Conservation (phyloP, 495 filamentous ascomycete genomes). For the Tricharina praecox region DNA sequence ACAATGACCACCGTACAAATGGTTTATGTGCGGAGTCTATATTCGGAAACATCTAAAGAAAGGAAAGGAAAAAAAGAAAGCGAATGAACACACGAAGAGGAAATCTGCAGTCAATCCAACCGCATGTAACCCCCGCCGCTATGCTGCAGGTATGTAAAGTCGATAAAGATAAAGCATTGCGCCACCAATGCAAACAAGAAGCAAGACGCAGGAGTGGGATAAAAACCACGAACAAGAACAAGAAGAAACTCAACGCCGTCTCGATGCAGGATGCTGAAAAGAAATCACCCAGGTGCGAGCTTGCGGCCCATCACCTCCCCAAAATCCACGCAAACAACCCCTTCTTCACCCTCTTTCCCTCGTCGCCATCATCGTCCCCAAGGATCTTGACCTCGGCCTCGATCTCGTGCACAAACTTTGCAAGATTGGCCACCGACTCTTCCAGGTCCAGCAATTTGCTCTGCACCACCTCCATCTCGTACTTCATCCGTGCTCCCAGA, state of each 20-base stretch:
- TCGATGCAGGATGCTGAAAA: too few species aligned
- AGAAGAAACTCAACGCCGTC: too few species aligned
- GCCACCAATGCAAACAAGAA: not conserved
- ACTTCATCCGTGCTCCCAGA: constrained; percentile 76
- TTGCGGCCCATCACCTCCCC: not conserved
- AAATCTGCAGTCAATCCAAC: too few species aligned
- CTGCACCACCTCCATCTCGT: constrained; percentile 68
- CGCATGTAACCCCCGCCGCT: too few species aligned
- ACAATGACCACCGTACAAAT: not conserved
- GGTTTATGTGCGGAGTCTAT: too few species aligned
- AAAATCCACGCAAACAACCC: constrained; percentile 33
- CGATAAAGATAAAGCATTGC: too few species aligned
- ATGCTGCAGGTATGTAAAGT: too few species aligned
- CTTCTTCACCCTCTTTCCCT: constrained; percentile 47
- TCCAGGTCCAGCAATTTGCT: constrained; percentile 81
- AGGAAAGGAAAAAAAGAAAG: too few species aligned
- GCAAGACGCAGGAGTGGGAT: too few species aligned
- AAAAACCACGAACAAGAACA: not conserved
- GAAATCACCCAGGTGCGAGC: too few species aligned
- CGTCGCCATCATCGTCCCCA: constrained; percentile 42
- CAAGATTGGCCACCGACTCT: constrained; percentile 63
- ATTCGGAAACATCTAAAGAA: too few species aligned
- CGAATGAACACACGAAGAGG: too few species aligned
- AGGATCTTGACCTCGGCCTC: constrained; percentile 52
- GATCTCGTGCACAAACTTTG: constrained; percentile 58